A percentile compares a stretch with the other conserved stretches of the same genome.
These are phyloP conservation scores for Casaregolazyma suthepensis DNA, from an alignment of 1,139 yeast species.

Conservation along the genomic window DNA sequence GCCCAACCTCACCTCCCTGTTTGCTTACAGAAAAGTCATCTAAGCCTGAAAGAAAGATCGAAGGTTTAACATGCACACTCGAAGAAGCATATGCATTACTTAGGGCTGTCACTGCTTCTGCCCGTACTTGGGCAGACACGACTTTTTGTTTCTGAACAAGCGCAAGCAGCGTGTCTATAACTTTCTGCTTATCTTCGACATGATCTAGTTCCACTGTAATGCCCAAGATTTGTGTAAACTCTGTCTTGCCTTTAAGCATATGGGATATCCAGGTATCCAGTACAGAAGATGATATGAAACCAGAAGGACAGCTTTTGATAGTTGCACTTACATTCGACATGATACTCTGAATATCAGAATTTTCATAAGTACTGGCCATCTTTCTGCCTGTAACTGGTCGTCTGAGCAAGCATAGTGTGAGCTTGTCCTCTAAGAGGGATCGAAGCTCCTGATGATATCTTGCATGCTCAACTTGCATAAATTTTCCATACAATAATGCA, in stretches of 20 bases:
- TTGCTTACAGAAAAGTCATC: conserved; percentile 33
- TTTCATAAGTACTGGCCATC: not conserved
- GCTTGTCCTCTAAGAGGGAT: not conserved
- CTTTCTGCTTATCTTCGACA: not conserved
- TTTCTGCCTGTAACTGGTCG: conserved; percentile 2
- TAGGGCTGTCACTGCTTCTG: conserved; percentile 7
- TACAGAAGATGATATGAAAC: not conserved
- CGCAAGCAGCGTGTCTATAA: not conserved
- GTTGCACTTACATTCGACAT: not conserved
- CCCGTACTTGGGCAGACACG: conserved; percentile 5
- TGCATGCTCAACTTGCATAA: not conserved
- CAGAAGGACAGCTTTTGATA: not conserved
- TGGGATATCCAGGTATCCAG: conserved; percentile 13
- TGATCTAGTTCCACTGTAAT: not conserved
- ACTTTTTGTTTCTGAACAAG: not conserved
- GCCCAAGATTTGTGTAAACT: conserved; percentile 3
- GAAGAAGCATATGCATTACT: conserved; percentile 1
- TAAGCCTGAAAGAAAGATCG: conserved; percentile 20
- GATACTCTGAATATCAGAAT: not conserved
- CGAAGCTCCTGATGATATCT: not conserved
- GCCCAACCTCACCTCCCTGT: conserved; percentile 48
- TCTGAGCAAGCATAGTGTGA: not conserved
- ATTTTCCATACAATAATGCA: conserved; percentile 1
- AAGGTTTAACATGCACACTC: conserved; percentile 3
- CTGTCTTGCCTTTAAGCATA: conserved; percentile 7